Evolutionary conservation across 371 early-diverging fungal species (phyloP), one percentile per base, ranked within the genome.

Genomic region (Blyttiomyces sp.): DNA sequence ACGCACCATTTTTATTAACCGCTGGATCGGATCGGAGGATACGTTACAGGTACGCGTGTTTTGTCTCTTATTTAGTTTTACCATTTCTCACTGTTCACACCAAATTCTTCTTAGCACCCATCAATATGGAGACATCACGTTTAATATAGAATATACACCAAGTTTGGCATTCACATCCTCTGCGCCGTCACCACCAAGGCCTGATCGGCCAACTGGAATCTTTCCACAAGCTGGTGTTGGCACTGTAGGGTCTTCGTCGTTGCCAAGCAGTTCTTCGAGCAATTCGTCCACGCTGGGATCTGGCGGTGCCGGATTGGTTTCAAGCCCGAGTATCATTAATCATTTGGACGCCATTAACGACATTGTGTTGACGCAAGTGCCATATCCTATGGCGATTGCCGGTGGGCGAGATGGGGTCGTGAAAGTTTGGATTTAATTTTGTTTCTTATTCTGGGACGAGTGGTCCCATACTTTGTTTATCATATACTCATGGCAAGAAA

Each of bases 1-100:
- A 54, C 23, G 45, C 79, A 32, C 75, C 83, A 13, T 88, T 81
- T 59, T 79, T 94, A 73, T 70, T 93, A 32, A 86, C 91, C 0
- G 91, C 81, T 9, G 93, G 93, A 2, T 81, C 86, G 0, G 95
- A 94, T 69, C 80, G 89, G 24, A 88, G 87, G 68, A 77, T 95
- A 19, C 72, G 94, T 27, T 90, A 85, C 59, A 92, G 93, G 91
- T 88, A 92, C 63, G 75, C 77, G 9, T 21, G 27, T 57, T 9
- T 30, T 26, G 9, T 11, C 39, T 19, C 19, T 32, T 5, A 5
- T 45, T 30, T 23, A 17, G 2, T 27, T 53, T 39, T 33, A 26
- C 19, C 49, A 6, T 0, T 51, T 49, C 7, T 54, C 6, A 19
- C 32, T 30, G 16, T 7, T 36, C 11, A 35, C 3, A 21, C 52